Evolutionary conservation across 2,329 filamentous ascomycete genomes (phyloP), one percentile per base, ranked within the genome.

Genomic region (Calonectria pteridis): DNA sequence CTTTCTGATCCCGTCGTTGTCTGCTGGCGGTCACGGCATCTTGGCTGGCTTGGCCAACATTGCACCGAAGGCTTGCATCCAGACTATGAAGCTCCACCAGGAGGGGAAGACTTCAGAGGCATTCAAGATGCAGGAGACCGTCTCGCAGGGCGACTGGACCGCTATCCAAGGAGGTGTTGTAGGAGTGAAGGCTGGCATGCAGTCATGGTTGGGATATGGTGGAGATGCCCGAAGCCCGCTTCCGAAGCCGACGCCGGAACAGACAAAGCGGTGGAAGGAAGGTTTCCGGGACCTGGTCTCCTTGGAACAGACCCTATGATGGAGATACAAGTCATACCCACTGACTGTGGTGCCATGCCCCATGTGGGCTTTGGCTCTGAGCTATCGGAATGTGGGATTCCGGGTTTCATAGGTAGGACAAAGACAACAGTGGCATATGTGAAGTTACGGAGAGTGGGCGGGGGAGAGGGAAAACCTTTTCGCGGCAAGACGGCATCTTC

Each of bases 1-100:
- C 84, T 94, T 95, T 83, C 89, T 92, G 4, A 86, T 95, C 58
- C 93, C 93, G 80, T 92, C 92, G 0, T 83, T 95, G 49, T 87
- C 93, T 40, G 93, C 89, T 10, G 93, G 93, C 53, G 93, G 92
- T 11, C 91, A 92, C 70, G 94, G 94, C 68, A 91, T 94, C 79
- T 91, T 95, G 70, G 93, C 91, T 31, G 94, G 93, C 7, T 88
- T 94, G 74, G 94, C 90, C 78, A 95, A 95, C 84, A 89, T 95
- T 66, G 89, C 92, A 3, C 93, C 93, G 37, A 92, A 90, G 80
- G 88, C 92, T 16, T 94, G 92, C 83, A 88, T 92, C 65, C 85
- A 88, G 80, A 88, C 93, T 1, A 86, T 93, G 72, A 87, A 92
- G 75, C 86, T 94, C 7, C 94, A 89, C 82, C 85, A 87, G 65